These are phyloP conservation scores for Eucalyptus melliodora DNA, from an alignment of 345 rosid genomes.

Conservation along the genomic window DNA sequence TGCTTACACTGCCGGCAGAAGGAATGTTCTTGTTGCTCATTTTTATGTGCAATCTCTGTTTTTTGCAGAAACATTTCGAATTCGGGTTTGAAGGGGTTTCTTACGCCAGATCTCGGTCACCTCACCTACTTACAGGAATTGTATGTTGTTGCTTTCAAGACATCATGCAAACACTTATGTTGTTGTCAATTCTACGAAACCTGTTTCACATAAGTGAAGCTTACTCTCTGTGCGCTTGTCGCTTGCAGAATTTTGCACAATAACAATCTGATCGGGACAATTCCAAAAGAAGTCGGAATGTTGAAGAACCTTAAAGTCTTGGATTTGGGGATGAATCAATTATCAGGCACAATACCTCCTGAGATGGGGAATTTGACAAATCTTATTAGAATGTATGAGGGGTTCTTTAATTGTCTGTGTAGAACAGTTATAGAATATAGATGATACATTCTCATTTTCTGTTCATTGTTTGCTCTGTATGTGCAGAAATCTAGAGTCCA, in stretches of 20 bases:
- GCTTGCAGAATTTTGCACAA: conserved; percentile 60
- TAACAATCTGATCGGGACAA: conserved; percentile 59
- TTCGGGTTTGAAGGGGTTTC: conserved; percentile 66
- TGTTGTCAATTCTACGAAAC: neutral
- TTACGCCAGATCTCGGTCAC: conserved; percentile 72
- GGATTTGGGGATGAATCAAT: conserved; percentile 86
- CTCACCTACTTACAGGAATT: conserved; percentile 63
- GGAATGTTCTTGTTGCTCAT: neutral
- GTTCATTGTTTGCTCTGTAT: neutral
- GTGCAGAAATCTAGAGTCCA: conserved; percentile 86
- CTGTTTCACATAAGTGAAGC: neutral
- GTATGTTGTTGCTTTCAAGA: conserved; percentile 20
- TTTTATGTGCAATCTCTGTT: neutral
- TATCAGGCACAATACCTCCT: conserved; percentile 75
- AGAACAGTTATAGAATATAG: neutral
- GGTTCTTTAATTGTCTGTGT: neutral
- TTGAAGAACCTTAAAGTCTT: conserved; percentile 59
- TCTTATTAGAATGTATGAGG: conserved; percentile 39
- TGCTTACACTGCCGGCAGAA: neutral
- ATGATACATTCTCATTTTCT: neutral
- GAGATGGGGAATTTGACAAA: conserved; percentile 65
- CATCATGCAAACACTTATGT: neutral
- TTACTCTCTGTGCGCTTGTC: neutral
- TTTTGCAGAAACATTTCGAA: conserved; percentile 66
- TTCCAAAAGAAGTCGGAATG: conserved; percentile 84